A percentile compares a stretch with the other conserved stretches of the same genome.
Conservation (phyloP, 148 eudicot species). For the Amaranthus hypochondriacus region DNA sequence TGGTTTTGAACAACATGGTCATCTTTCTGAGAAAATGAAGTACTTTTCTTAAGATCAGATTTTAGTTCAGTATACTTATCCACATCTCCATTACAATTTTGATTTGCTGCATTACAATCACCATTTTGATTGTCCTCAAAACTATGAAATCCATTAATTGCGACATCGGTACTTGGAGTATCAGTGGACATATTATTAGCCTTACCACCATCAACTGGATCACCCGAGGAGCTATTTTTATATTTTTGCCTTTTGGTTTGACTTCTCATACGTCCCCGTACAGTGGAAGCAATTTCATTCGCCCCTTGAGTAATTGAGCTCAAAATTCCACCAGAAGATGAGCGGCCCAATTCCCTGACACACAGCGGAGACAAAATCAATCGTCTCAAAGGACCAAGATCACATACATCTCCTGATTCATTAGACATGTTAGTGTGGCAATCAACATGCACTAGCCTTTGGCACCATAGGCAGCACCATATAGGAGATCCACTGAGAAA, state of each 20-base stretch:
- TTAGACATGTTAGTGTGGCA: slow-evolving; percentile 74
- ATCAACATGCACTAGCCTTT: slow-evolving; percentile 88
- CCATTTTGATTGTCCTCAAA: slow-evolving; percentile 41
- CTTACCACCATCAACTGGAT: slow-evolving; percentile 30
- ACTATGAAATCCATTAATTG: slow-evolving; percentile 39
- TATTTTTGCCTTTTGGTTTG: slow-evolving; percentile 69
- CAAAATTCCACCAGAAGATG: slow-evolving; percentile 67
- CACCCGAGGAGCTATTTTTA: slow-evolving; percentile 41
- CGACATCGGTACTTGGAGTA: slow-evolving; percentile 33
- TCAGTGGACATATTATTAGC: slow-evolving; percentile 44
- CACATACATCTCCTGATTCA: slow-evolving; percentile 89
- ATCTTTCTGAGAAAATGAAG: slow-evolving; percentile 57
- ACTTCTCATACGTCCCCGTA: slow-evolving; percentile 77
- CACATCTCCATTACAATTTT: slow-evolving; percentile 30
- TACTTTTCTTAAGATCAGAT: slow-evolving; percentile 53
- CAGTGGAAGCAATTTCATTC: slow-evolving; percentile 88
- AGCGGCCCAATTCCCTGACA: slow-evolving; percentile 58
- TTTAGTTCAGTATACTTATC: slow-evolving; percentile 40
- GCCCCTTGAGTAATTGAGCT: slow-evolving; percentile 96
- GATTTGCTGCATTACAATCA: slow-evolving; percentile 31
- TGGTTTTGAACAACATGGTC: slow-evolving; percentile 50
- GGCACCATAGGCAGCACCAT: slow-evolving; percentile 99
- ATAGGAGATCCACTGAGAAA: slow-evolving; percentile 93
- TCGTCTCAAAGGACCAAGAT: slow-evolving; percentile 81
- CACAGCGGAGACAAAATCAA: slow-evolving; percentile 74